Evolutionary conservation across 2,329 filamentous ascomycete species (phyloP), one percentile per base, ranked within the genome.

Genomic region (Neopestalotiopsis clavispora): DNA sequence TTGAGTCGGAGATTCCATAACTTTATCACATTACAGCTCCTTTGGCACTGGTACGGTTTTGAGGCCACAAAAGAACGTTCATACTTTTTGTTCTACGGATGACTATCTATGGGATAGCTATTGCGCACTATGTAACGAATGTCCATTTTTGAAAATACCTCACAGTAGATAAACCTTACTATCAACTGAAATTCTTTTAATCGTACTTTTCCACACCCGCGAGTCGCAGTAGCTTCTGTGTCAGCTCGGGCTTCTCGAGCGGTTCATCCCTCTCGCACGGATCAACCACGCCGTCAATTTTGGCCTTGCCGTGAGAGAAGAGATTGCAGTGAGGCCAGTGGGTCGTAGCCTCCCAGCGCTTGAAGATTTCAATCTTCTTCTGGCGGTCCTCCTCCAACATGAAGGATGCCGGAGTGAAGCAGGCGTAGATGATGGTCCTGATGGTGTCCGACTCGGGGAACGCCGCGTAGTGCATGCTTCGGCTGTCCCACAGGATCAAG

Each of bases 401-500:
- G 52, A 82, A 80, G 49, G 73, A 74, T 1, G 70, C 65, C 1
- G 80, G 80, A 0, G 79, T 80, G 74, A 80, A 78, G 73, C 78
- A 80, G 28, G 75, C 77, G 69, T 82, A 82, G 65, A 78, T 75
- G 5, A 80, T 77, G 28, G 78, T 72, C 12, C 80, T 74, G 66
- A 81, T 77, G 34, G 78, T 75, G 20, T 80, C 71, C 5, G 75
- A 77, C 65, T 80, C 77, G 10, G 80, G 78, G 6, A 80, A 68
- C 12, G 73, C 69, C 40, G 77, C 78, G 71, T 82, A 86, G 73
- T 87, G 85, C 65, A 85, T 81, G 0, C 82, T 83, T 3, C 85
- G 76, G 4, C 80, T 81, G 69, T 85, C 83, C 84, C 83, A 84
- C 4, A 84, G 75, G 6, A 84, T 77, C 69, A 84, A 74, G 68